Evolutionary conservation across 1,284 basidiomycete species (phyloP), one percentile per base, ranked within the genome.

Genomic region (Cutaneotrichosporon sp.): DNA sequence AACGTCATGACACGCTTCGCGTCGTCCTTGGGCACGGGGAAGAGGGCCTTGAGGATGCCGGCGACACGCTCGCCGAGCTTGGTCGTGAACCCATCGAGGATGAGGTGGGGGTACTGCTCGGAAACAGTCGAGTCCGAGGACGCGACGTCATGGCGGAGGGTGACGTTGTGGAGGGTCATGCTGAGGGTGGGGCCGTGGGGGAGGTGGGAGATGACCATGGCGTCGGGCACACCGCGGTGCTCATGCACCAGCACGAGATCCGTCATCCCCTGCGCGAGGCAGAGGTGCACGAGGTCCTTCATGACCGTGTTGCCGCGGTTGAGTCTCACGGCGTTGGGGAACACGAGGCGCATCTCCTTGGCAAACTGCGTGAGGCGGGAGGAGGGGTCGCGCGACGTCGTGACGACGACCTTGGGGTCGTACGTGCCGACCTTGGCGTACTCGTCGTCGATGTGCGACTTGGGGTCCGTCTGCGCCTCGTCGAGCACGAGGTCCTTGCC

Each of bases 241-340:
- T 99, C 97, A 78, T 99, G 97, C 18, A 99, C 80, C 27, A 99
- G 86, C 61, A 99, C 84, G 46, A 99, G 83, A 80, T 99, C 97
- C 18, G 95, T 95, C 38, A 98, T 87, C 59, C 93, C 91, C 74
- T 99, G 97, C 18, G 93, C 88, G 70, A 94, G 85, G 73, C 95
- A 98, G 3, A 95, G 94, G 59, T 95, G 92, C 18, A 94, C 90
- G 2, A 99, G 84, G 72, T 99, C 95, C 73, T 90, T 89, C 55
- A 99, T 89, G 55, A 98, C 92, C 73, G 98, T 99, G 76, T 94
- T 97, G 80, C 97, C 97, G 67, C 97, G 87, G 75, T 99, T 99
- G 66, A 99, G 89, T 64, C 97, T 87, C 74, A 93, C 89, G 0
- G 94, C 89, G 78, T 99, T 98, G 20, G 97, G 97, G 72, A 99